Evolutionary conservation across 768 basidiomycete genomes (phyloP).

Genomic region (Boletus fagicola): DNA sequence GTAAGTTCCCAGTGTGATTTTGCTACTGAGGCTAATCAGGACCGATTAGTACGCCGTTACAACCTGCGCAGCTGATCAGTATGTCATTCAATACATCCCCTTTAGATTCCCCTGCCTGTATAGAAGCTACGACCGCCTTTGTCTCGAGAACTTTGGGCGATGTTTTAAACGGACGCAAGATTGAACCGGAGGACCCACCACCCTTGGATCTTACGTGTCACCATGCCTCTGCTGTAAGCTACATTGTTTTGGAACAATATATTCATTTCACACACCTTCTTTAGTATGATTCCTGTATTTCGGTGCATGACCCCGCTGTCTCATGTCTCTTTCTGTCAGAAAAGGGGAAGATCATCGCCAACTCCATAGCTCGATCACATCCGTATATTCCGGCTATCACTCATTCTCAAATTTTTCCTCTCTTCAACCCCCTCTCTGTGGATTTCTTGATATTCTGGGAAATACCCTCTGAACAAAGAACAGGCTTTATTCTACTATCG

Average conservation of each 20-base stretch:
- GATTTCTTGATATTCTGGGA: constrained; percentile 80
- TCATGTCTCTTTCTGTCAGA: constrained; percentile 50
- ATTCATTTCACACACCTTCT: neutral
- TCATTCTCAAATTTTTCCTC: constrained; percentile 68
- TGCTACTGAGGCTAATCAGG: constrained; percentile 4
- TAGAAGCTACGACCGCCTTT: constrained; percentile 47
- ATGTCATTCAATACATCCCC: constrained; percentile 43
- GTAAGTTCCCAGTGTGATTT: constrained; percentile 38
- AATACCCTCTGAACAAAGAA: constrained; percentile 55
- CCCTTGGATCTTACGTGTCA: constrained; percentile 51
- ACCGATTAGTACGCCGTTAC: constrained; percentile 40
- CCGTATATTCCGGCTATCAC: constrained; percentile 55
- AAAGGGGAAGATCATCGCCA: constrained; percentile 43
- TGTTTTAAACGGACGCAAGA: constrained; percentile 48
- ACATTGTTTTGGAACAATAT: neutral
- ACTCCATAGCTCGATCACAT: constrained; percentile 40
- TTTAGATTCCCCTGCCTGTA: constrained; percentile 38
- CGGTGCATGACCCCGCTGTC: constrained; percentile 23
- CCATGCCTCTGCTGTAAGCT: constrained; percentile 46
- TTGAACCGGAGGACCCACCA: constrained; percentile 47
- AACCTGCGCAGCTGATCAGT: constrained; percentile 48
- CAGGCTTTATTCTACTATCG: constrained; percentile 59
- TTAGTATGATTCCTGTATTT: constrained; percentile 15
- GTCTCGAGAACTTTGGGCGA: constrained; percentile 49
- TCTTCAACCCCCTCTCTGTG: constrained; percentile 70